Conservation (phyloP, 73 alveolate species). For the Tetrahymena thermophila region DNA sequence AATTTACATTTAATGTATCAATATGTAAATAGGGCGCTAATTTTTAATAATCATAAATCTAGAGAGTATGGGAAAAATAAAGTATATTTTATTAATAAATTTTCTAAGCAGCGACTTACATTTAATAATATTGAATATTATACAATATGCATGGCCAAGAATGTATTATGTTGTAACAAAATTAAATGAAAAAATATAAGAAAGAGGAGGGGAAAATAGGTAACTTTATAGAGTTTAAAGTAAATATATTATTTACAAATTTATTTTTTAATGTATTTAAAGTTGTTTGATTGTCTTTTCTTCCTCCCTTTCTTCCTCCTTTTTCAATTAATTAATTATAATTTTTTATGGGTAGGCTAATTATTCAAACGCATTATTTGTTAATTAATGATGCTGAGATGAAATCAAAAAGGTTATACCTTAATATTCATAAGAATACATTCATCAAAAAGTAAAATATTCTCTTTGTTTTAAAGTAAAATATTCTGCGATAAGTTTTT, state of each 20-base stretch:
- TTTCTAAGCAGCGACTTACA: background rate
- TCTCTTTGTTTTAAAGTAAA: background rate
- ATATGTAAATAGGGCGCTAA: background rate
- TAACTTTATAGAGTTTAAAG: too few relatives aligned
- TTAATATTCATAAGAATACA: background rate
- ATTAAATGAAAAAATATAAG: background rate
- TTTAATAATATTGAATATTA: too few relatives aligned
- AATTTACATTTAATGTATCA: too few relatives aligned
- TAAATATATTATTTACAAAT: too few relatives aligned
- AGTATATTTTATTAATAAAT: background rate
- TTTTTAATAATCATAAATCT: background rate
- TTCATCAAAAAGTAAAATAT: background rate
- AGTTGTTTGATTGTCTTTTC: background rate
- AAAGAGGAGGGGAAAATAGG: background rate
- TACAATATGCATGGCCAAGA: background rate
- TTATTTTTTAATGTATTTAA: background rate
- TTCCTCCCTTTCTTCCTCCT: background rate
- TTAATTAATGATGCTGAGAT: background rate
- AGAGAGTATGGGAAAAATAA: background rate
- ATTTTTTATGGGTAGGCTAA: background rate
- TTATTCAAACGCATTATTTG: background rate
- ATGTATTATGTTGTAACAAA: background rate
- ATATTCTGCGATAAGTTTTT: background rate
- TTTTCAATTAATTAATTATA: too few relatives aligned
- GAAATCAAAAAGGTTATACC: background rate